These are phyloP conservation scores for Cynara cardunculus DNA, from an alignment of 129 eudicot species.

Conservation along the genomic window DNA sequence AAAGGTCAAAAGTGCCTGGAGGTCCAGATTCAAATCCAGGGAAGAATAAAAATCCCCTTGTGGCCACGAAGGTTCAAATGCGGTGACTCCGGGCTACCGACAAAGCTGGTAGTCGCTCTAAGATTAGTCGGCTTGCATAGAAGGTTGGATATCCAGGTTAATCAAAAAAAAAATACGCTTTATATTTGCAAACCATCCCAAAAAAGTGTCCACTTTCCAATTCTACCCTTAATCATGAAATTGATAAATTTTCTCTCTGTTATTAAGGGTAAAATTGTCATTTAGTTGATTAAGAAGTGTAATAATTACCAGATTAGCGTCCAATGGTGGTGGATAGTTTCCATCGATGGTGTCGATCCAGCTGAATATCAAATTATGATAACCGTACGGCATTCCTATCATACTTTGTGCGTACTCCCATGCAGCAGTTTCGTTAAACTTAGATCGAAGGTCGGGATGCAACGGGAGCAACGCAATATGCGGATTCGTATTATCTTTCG, in stretches of 20 bases:
- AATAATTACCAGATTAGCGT: conserved; percentile 71
- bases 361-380: conserved; percentile 89
- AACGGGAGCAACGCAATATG: conserved; percentile 94
- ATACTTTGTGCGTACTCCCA: conserved; percentile 94
- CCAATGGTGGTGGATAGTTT: conserved; percentile 91
- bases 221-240: background rate
- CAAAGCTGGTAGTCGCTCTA: no score
- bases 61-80: no score
- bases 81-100: no score
- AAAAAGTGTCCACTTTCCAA: background rate
- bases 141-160: no score
- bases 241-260: background rate
- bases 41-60: no score
- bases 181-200: background rate
- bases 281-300: background rate
- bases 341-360: conserved; percentile 87
- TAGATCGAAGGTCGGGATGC: conserved; percentile 81
- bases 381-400: conserved; percentile 78
- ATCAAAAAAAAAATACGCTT: no score
- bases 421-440: conserved; percentile 87
- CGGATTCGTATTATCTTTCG: conserved; percentile 80
- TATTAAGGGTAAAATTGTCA: background rate
- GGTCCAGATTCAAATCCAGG: no score
- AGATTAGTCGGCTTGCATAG: no score
- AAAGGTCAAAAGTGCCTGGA: no score